phyloP scores from a whole-genome alignment of 352 stramenopile species.

The Aphanomyces cochlioides region DNA sequence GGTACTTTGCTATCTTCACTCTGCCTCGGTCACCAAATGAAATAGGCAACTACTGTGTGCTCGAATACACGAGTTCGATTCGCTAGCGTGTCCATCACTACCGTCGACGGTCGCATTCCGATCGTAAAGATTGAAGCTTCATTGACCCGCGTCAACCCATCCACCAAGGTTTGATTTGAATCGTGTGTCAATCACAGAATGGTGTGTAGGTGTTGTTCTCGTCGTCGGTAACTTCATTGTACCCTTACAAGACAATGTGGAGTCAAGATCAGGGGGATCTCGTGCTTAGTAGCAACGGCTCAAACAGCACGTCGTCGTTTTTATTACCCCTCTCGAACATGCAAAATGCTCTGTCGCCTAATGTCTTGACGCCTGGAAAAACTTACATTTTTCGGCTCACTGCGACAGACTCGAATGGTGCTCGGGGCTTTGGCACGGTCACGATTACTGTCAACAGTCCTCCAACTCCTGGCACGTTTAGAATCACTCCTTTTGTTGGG shows the following conservation, averaged over 20 bases:
- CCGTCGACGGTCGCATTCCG: slow-evolving; percentile 43
- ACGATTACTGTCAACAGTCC: slow-evolving; percentile 57
- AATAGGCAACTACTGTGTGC: not conserved
- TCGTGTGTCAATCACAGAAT: not conserved
- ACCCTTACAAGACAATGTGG: slow-evolving; percentile 57
- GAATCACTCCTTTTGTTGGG: slow-evolving; percentile 37
- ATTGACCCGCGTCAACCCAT: slow-evolving; percentile 46
- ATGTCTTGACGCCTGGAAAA: slow-evolving; percentile 54
- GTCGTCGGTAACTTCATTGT: slow-evolving; percentile 47
- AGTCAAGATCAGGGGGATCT: slow-evolving; percentile 58
- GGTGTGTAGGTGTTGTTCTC: slow-evolving; percentile 40
- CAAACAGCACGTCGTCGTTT: slow-evolving; percentile 41
- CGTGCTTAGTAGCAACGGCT: slow-evolving; percentile 35
- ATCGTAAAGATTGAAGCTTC: slow-evolving; percentile 39
- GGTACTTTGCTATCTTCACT: not conserved
- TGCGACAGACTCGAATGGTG: slow-evolving; percentile 50
- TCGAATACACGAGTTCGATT: not conserved
- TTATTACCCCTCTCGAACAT: slow-evolving; percentile 49
- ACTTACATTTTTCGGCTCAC: slow-evolving; percentile 63
- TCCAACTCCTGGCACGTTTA: slow-evolving; percentile 50
- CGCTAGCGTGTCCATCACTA: slow-evolving; percentile 43
- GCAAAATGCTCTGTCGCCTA: slow-evolving; percentile 52
- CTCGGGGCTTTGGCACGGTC: slow-evolving; percentile 49
- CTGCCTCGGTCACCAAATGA: not conserved
- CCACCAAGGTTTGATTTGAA: slow-evolving; percentile 19